Conservation (phyloP, 2,329 filamentous ascomycete species). For the Curvularia hawaiiensis region DNA sequence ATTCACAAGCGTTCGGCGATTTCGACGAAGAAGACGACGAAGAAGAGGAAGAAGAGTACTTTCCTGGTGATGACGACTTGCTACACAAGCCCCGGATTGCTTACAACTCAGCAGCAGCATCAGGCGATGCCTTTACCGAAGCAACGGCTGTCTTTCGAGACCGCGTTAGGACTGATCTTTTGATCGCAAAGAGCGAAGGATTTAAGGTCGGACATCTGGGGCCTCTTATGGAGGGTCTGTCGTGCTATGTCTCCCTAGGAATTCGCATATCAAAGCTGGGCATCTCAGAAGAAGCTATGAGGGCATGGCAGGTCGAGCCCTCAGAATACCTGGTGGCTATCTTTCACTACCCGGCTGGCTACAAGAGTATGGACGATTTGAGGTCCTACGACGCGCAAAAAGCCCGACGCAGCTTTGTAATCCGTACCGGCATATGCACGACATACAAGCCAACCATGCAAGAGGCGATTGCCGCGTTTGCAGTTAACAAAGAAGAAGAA, state of each 20-base stretch:
- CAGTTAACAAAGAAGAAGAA: conserved; percentile 41
- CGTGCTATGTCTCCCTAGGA: conserved; percentile 67
- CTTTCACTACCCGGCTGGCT: conserved; percentile 67
- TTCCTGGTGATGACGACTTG: conserved; percentile 48
- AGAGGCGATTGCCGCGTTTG: conserved; percentile 62
- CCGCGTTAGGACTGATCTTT: conserved; percentile 66
- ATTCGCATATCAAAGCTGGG: conserved; percentile 71
- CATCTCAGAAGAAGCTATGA: conserved; percentile 74
- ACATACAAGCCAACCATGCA: conserved; percentile 70
- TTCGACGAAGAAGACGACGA: conserved; percentile 33
- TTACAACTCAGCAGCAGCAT: conserved; percentile 1
- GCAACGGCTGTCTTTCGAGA: conserved; percentile 34
- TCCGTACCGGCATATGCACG: conserved; percentile 73
- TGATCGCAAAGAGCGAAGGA: conserved; percentile 65
- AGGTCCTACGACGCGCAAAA: conserved; percentile 48
- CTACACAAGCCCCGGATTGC: conserved; percentile 36
- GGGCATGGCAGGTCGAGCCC: conserved; percentile 74
- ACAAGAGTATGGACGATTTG: conserved; percentile 64
- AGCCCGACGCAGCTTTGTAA: conserved; percentile 53
- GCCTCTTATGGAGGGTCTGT: conserved; percentile 54
- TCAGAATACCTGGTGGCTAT: conserved; percentile 76
- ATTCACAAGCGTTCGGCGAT: conserved; percentile 45
- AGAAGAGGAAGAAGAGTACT: conserved; percentile 34
- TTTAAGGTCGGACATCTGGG: conserved; percentile 71
- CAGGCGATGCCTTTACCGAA: conserved; percentile 21